Base-by-base conservation (phyloP, 768 basidiomycete genomes). In the Hydnomerulius pinastri region DNA sequence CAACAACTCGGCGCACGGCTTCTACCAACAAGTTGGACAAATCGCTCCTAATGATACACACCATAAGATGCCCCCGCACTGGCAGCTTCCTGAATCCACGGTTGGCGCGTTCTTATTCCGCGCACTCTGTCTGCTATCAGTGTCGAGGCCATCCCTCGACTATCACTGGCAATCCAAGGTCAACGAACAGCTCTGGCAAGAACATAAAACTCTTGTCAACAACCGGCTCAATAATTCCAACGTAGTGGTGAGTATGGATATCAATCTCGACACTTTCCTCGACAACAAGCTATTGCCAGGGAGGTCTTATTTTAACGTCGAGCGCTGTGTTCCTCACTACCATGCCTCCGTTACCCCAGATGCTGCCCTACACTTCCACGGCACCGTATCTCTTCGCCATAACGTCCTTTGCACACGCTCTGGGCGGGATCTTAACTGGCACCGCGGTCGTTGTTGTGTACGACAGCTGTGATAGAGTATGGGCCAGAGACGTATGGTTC, bases 111-210 rank as follows among this genome's bases (percentile, higher is more conserved):
- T 24, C 18, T 23, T 50, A n/a, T 50, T 50, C 15, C 21, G 15
- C 10, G 1, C 2, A 25, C 32, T 50, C 41, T 50, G 32, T 27
- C 5, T 50, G 23, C 17, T 50, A 10, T 50, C 48, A 6, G 21
- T 50, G 3, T 5, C 42, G 28, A 50, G 48, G 28, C 25, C 42
- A 10, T 33, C 32, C n/a, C 48, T 50, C 9, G 15, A 50, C 5
- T 4, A 44, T 18, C 42, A 33, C 10, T 45, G 48, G 48, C 8
- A 5, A 38, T 50, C 48, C 9, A 33, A 36, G 23, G 8, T n/a
- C 3, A 6, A 20, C 17, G 20, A 46, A 10, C 23, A 27, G 2
- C 17, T 25, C 23, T 44, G 48, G 48, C 30, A 50, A 0, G 30
- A 24, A 36, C 42, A 50, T 15, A 44, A 9, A 43, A 46, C 12